phyloP scores from a whole-genome alignment of 2,329 filamentous ascomycete species.

The Fusarium metavorans region DNA sequence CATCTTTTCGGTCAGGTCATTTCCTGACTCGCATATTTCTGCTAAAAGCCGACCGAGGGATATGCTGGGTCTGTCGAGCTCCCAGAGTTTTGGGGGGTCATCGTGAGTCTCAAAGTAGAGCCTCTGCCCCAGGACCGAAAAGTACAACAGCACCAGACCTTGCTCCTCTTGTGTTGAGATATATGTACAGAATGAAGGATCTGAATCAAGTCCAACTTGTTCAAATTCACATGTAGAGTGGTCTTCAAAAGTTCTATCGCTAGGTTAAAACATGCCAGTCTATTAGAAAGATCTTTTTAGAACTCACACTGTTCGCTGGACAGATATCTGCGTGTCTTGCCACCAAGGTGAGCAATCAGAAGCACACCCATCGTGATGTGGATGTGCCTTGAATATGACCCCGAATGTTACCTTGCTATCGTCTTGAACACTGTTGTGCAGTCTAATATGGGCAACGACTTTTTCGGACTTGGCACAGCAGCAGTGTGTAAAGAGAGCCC shows the following conservation, averaged over 20 bases:
- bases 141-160: neutral
- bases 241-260: neutral
- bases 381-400: neutral
- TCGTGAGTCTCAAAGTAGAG: neutral
- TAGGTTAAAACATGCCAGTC: neutral
- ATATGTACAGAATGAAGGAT: neutral
- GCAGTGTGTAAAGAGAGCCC: neutral
- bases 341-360: neutral
- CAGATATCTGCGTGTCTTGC: neutral
- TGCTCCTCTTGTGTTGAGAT: neutral
- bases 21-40: neutral
- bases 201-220: neutral
- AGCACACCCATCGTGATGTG: neutral
- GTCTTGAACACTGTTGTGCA: neutral
- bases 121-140: neutral
- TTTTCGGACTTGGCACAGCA: neutral
- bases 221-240: neutral
- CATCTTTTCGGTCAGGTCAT: neutral
- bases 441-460: neutral
- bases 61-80: neutral
- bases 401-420: neutral
- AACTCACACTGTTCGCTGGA: neutral
- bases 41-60: neutral
- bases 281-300: too few species aligned
- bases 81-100: neutral